Evolutionary conservation across 2,329 filamentous ascomycete species (phyloP), one percentile per base, ranked within the genome.

Genomic region (Alternaria tenuissima): DNA sequence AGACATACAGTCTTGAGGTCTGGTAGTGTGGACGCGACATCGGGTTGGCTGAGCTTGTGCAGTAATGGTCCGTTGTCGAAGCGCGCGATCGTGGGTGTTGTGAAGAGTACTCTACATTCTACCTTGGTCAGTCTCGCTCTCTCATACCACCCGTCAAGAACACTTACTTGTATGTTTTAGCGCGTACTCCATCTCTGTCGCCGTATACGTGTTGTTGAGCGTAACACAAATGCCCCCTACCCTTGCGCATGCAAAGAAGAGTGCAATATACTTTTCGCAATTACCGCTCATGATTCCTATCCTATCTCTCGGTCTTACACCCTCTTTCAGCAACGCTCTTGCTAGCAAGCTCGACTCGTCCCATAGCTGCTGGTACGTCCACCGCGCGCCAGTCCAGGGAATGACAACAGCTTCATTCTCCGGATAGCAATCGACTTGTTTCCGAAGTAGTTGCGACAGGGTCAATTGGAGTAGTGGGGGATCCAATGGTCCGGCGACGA

Each of bases 151-250:
- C 26, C 3, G 6, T n/a, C 20, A 20, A 7, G 18, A 26, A 3
- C 11, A 75, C 82, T 66, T 78, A 90, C 88, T 87, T 16, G 89
- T 88, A 71, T 93, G 91, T 55, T 85, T 84, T 28, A 94, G 77
- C 9, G 89, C 91, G 76, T 91, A 90, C 74, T 88, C 84, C 48
- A 90, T 88, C 78, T 94, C 91, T 1, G 85, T 86, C 2, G 88
- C 84, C 1, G 91, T 94, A 74, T 94, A 94, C 0, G 91, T 94
- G 79, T 93, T 94, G 80, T 94, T 94, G 66, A 94, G 81, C 44
- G 93, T 92, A 28, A 93, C 91, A 53, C 93, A 81, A 36, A 82
- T 77, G 1, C 79, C 79, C 3, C 80, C 80, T 12, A 82, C 66
- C 47, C 78, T 72, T 41, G 88, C 87, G 11, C 88, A 89, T 4